Base-by-base conservation (phyloP, 331 rosid genomes). In the Malus hybrid region DNA sequence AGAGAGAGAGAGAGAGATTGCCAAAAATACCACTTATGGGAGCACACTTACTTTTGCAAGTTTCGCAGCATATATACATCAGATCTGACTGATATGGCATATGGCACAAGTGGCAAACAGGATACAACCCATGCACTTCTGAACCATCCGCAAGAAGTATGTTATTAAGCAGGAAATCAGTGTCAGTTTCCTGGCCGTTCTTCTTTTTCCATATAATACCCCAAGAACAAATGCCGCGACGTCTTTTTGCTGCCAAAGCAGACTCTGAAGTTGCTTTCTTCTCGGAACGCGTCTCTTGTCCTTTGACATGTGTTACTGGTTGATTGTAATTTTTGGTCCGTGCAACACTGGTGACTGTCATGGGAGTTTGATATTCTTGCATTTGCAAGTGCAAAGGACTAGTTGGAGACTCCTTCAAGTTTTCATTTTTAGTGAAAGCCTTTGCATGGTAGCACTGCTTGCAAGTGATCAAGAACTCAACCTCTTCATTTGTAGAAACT, bases 161-260 rank as follows among this genome's bases (percentile, higher is more conserved):
- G 83, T 85, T 86, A 69, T 85, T 92, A 19, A 48, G 83, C 93
- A 82, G 76, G 86, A 95, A 92, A 82, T 84, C 79, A 48, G 70
- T 33, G 65, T 81, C 90, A 7, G 80, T 61, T 60, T 89, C 90
- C 16, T 74, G 86, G 50, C 10, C 32, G 16, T 22, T 83, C 88
- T 83, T 91, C 90, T 85, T 92, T 75, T 81, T 90, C 99, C 97
- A 92, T 78, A 90, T 90, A 76, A 95, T 57, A 56, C 99, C 99
- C 99, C 99, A 92, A 61, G 91, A 88, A 80, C 83, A 78, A 57
- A 36, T 71, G 83, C 78, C 85, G 42, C 79, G 88, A 12, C 78
- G 87, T 72, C 50, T 86, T 83, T 80, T 90, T 19, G 80, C 34
- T 67, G 87, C 82, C 11, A 55, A 48, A 79, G 68, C 64, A 32